Evolutionary conservation across 1,284 basidiomycete genomes (phyloP).

Genomic region (Boletus smithii): DNA sequence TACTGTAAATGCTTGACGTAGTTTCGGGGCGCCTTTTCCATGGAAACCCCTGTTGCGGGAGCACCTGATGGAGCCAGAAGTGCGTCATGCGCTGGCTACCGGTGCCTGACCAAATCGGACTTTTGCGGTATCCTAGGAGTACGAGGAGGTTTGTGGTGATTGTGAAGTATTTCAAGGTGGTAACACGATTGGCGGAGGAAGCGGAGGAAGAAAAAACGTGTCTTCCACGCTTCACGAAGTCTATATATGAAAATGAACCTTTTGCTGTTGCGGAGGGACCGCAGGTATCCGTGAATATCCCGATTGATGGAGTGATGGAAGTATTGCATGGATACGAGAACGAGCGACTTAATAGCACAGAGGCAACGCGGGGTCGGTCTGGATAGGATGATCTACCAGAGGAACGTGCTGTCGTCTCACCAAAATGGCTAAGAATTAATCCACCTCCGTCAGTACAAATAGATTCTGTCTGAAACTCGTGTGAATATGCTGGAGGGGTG

Average conservation of each 20-base stretch:
- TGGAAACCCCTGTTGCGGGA: conserved; percentile 1
- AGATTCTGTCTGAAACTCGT: not conserved
- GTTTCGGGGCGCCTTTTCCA: too few species aligned
- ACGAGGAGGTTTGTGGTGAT: not conserved
- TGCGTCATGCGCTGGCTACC: too few species aligned
- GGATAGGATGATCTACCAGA: conserved; percentile 1
- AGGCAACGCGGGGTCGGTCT: not conserved
- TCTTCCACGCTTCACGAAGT: conserved; percentile 3
- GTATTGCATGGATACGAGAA: not conserved
- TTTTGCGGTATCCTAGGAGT: conserved; percentile 6
- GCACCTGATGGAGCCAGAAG: conserved; percentile 5
- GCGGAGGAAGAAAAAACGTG: conserved; percentile 1
- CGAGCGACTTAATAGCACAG: not conserved
- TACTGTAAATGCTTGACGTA: too few species aligned
- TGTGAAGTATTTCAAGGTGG: not conserved
- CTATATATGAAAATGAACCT: too few species aligned
- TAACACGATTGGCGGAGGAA: not conserved
- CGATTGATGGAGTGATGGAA: conserved; percentile 1
- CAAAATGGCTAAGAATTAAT: not conserved
- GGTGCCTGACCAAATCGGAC: conserved; percentile 9
- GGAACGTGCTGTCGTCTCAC: not conserved
- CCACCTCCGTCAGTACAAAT: not conserved
- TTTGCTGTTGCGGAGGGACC: too few species aligned
- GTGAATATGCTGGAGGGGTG: conserved; percentile 9
- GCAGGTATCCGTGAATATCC: not conserved